Evolutionary conservation across 2,329 filamentous ascomycete genomes (phyloP), one percentile per base, ranked within the genome.

Genomic region (Thyridium curvatum): DNA sequence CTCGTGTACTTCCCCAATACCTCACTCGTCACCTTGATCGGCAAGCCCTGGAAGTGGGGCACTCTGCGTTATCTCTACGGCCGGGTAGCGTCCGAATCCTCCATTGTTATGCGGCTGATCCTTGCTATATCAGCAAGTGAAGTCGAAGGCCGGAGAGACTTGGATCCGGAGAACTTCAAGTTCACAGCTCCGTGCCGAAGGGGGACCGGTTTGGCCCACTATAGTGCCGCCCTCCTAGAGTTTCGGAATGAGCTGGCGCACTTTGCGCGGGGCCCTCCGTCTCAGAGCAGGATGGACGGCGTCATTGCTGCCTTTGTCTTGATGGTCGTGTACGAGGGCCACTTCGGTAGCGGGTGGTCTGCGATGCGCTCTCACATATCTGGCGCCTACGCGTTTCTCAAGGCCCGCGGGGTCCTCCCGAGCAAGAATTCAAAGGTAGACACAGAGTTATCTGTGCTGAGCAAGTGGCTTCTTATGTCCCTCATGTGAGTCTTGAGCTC

Each of bases 41-140:
- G 33, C 4, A 34, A 34, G 33, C 33, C 33, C 8, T 34, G 33
- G 33, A 34, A 34, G 18, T 34, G 33, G 33, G 33, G 10, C 8
- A 13, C 17, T 18, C 33, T 34, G 8, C 33, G 33, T 13, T 34
- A 34, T 34, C 33, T 34, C 33, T 34, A 34, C 33, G 17, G 33
- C 33, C n/a, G 18, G 8, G 33, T 34, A 13, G 33, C 33, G 8
- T 16, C 33, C 15, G 33, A 34, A 14, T 34, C 33, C 14, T 18
- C 33, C 33, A 13, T 34, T 8, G 33, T 34, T 8, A 34, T 34
- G 33, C 14, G 33, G 33, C 18, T 34, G 18, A 34, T 34, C n/a
- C 33, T 34, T 5, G 33, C 33, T 8, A 14, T 34, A 13, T 34
- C 33, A 18, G 33, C 33, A 13, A 34, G 33, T 18, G 33, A 34